These are phyloP conservation scores for Aureobasidium sp. DNA, from an alignment of 2,329 filamentous ascomycete species.

Conservation along the genomic window DNA sequence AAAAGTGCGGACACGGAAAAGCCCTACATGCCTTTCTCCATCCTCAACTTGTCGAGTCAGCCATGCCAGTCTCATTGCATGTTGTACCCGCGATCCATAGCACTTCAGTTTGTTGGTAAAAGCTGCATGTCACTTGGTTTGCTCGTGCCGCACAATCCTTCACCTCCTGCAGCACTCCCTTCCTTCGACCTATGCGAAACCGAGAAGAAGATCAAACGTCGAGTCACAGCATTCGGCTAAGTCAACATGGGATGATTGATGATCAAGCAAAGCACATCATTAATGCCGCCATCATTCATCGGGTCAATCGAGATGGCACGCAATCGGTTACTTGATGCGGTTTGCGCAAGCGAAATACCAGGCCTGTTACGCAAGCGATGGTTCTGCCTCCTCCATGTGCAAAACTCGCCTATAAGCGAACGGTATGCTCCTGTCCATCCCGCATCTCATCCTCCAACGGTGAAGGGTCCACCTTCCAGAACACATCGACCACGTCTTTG, in stretches of 20 bases:
- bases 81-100: not conserved
- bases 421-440: not conserved
- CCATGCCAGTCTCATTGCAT: not conserved
- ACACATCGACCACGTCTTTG: not conserved
- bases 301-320: not conserved
- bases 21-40: not conserved
- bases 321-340: not conserved
- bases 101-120: no score
- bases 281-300: not conserved
- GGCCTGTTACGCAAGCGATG: not conserved
- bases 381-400: not conserved
- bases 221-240: not conserved
- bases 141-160: not conserved
- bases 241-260: not conserved
- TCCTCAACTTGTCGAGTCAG: not conserved
- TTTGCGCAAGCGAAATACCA: conserved; percentile 5
- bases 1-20: not conserved
- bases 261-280: not conserved
- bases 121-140: not conserved
- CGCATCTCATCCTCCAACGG: not conserved
- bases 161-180: not conserved
- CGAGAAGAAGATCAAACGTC: not conserved
- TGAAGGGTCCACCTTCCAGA: not conserved
- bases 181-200: not conserved
- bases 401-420: conserved; percentile 6